phyloP scores from a whole-genome alignment of 257 asterid species.

The Rauvolfia tetraphylla region DNA sequence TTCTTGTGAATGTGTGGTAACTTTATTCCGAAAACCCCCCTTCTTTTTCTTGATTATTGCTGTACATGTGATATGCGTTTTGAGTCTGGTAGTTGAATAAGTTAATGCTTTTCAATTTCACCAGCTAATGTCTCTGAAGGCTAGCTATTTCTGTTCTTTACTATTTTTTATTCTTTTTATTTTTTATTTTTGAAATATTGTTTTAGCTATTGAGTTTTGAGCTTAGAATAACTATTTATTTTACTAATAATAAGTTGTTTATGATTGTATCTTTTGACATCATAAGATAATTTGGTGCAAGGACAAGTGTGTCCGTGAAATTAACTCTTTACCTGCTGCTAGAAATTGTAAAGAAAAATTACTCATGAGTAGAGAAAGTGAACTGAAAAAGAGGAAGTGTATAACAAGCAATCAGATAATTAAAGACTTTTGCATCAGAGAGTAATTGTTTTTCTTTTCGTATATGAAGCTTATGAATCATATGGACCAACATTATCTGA shows the following conservation, averaged over 20 bases:
- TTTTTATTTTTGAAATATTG: not conserved
- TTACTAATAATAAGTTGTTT: not conserved
- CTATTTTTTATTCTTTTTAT: not conserved
- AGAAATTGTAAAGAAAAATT: too few relatives aligned
- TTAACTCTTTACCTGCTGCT: too few relatives aligned
- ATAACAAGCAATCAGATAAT: too few relatives aligned
- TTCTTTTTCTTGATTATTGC: not conserved
- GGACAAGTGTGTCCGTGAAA: not conserved
- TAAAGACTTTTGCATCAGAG: not conserved
- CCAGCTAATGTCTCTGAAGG: not conserved
- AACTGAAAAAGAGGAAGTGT: too few relatives aligned
- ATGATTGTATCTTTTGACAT: not conserved
- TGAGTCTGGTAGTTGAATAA: not conserved
- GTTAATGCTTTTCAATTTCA: not conserved
- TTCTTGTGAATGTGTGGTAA: not conserved
- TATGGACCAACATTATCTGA: not conserved
- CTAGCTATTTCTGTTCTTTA: not conserved
- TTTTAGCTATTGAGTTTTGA: not conserved
- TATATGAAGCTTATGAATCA: too few relatives aligned
- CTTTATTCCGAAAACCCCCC: not conserved
- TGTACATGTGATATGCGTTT: not conserved
- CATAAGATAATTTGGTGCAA: not conserved
- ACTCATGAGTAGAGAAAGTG: too few relatives aligned
- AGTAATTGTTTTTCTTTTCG: too few relatives aligned
- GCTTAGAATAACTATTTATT: too few relatives aligned